Conservation (phyloP, 352 stramenopile genomes). For the Phytophthora kernoviae region DNA sequence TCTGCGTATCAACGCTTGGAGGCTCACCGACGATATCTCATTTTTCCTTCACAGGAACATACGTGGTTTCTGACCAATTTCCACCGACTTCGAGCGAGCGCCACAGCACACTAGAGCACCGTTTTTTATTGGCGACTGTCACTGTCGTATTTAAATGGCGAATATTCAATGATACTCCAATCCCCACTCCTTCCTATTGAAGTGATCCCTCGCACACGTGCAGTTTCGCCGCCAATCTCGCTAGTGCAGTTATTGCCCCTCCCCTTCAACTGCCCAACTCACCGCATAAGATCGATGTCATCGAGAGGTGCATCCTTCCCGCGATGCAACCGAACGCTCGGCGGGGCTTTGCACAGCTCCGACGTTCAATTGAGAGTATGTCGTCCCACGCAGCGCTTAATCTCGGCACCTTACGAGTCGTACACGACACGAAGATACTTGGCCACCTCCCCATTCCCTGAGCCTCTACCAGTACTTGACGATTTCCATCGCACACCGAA, state of each 20-base stretch:
- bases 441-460: background rate
- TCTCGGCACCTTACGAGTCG: background rate
- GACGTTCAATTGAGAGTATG: background rate
- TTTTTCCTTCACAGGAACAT: slow-evolving; percentile 36
- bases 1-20: background rate
- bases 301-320: background rate
- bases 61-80: slow-evolving; percentile 73
- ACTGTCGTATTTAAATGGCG: too few species aligned
- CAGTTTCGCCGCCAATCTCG: too few species aligned
- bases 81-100: slow-evolving; percentile 42
- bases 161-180: too few species aligned
- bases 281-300: too few species aligned
- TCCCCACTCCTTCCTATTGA: too few species aligned
- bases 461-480: background rate
- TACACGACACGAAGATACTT: background rate
- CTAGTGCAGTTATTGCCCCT: too few species aligned
- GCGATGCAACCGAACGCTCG: background rate
- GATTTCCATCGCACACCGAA: background rate
- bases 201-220: too few species aligned
- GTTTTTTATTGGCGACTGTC: too few species aligned
- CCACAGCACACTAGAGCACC: too few species aligned
- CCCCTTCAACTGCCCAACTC: too few species aligned
- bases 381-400: background rate
- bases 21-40: slow-evolving; percentile 7
- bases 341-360: background rate